Evolutionary conservation across 2,329 filamentous ascomycete species (phyloP).

Genomic region (Diaporthe humulicola): DNA sequence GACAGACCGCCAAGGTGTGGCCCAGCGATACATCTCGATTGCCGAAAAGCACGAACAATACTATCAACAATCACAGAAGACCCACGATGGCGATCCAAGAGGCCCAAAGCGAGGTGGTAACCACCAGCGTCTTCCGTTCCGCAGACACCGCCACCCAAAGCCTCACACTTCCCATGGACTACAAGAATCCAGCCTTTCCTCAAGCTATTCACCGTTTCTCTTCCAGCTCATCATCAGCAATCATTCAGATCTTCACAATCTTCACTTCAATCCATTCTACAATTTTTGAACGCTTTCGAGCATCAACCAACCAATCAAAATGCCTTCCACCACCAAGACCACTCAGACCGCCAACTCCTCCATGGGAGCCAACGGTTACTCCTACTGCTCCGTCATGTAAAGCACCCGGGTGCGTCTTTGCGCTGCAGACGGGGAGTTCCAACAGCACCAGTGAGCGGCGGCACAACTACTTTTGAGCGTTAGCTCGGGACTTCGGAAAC

Average conservation of each 20-base stretch:
- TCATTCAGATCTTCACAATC: slow-evolving; percentile 40
- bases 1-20: background rate
- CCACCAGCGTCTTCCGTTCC: too few relatives aligned
- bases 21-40: background rate
- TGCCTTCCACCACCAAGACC: slow-evolving; percentile 48
- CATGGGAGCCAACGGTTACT: slow-evolving; percentile 45
- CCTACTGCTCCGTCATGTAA: slow-evolving; percentile 53
- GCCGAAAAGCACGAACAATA: background rate
- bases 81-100: background rate
- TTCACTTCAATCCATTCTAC: slow-evolving; percentile 38
- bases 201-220: slow-evolving; percentile 29
- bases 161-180: background rate
- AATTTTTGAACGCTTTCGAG: slow-evolving; percentile 33
- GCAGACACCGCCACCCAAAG: background rate
- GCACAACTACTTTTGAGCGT: slow-evolving; percentile 11
- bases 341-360: slow-evolving; percentile 46
- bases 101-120: background rate
- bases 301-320: slow-evolving; percentile 45
- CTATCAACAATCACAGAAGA: background rate
- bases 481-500: background rate
- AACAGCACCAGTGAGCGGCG: slow-evolving; percentile 4
- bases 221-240: slow-evolving; percentile 43
- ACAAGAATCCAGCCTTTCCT: slow-evolving; percentile 42
- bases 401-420: slow-evolving; percentile 33
- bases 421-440: slow-evolving; percentile 16